Conservation (phyloP, 202 grass and related monocot species). For the Schoenoplectus triqueter region DNA sequence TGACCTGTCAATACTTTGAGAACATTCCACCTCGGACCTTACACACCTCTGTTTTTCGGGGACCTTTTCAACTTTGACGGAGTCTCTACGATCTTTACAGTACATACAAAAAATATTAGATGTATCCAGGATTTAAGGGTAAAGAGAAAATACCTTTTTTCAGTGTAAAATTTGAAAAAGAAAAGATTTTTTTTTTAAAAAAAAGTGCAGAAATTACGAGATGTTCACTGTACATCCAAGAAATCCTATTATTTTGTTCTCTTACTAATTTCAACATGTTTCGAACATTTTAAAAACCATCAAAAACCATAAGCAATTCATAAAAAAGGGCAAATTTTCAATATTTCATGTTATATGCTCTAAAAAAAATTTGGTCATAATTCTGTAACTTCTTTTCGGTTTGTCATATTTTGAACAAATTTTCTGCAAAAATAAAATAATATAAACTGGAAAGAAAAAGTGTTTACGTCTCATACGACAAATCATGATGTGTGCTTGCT, state of each 20-base stretch:
- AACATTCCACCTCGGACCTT: no score
- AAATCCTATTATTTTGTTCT: no score
- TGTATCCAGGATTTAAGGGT: no score
- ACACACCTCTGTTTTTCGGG: no score
- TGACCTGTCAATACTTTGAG: no score
- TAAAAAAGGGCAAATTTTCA: background rate
- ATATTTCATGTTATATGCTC: background rate
- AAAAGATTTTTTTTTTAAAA: no score
- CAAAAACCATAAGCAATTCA: background rate
- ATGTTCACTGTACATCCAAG: no score
- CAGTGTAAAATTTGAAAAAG: no score
- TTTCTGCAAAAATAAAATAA: background rate
- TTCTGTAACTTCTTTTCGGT: background rate
- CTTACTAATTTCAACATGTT: background rate
- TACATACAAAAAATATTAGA: background rate
- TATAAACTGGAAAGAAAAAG: background rate
- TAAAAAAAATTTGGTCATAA: background rate
- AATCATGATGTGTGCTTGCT: background rate
- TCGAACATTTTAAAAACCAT: background rate
- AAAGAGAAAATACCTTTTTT: no score
- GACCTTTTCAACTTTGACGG: no score
- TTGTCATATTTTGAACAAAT: background rate
- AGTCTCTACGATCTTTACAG: no score
- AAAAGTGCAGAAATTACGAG: no score
- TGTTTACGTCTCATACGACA: background rate